phyloP scores from a whole-genome alignment of 2,329 filamentous ascomycete species.

The Acephala macrosclerotiorum region DNA sequence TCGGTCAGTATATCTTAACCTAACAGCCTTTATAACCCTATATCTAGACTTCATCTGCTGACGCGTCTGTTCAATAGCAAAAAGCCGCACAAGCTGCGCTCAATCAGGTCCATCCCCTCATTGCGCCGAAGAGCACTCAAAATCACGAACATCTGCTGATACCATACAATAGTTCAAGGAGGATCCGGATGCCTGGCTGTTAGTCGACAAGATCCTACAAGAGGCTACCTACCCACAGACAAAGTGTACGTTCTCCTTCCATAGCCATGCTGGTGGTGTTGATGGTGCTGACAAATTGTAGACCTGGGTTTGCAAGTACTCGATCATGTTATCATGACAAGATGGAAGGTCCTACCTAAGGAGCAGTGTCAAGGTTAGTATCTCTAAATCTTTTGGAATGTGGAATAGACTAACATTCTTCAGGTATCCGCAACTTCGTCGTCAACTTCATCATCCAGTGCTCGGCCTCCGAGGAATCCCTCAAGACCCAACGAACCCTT shows the following conservation, averaged over 20 bases:
- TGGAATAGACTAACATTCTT: slow-evolving; percentile 33
- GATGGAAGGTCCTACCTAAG: slow-evolving; percentile 96
- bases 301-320: slow-evolving; percentile 95
- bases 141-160: slow-evolving; percentile 33
- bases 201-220: slow-evolving; percentile 96
- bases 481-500: slow-evolving; percentile 84
- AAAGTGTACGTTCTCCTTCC: slow-evolving; percentile 73
- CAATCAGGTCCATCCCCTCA: slow-evolving; percentile 75
- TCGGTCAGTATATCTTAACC: slow-evolving; percentile 65
- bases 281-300: slow-evolving; percentile 48
- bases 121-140: slow-evolving; percentile 29
- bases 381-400: not conserved
- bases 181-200: slow-evolving; percentile 96
- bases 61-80: slow-evolving; percentile 70
- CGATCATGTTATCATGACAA: slow-evolving; percentile 97
- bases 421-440: slow-evolving; percentile 98
- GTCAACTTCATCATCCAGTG: slow-evolving; percentile 98
- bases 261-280: slow-evolving; percentile 9
- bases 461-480: slow-evolving; percentile 87
- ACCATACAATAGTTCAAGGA: slow-evolving; percentile 82
- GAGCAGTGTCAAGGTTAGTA: slow-evolving; percentile 88
- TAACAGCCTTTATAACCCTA: not conserved
- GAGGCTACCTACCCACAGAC: slow-evolving; percentile 94
- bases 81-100: slow-evolving; percentile 92
- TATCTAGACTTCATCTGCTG: slow-evolving; percentile 43